Evolutionary conservation across 1,139 yeast genomes (phyloP).

Genomic region (Yamadazyma kanchanaburiensis): DNA sequence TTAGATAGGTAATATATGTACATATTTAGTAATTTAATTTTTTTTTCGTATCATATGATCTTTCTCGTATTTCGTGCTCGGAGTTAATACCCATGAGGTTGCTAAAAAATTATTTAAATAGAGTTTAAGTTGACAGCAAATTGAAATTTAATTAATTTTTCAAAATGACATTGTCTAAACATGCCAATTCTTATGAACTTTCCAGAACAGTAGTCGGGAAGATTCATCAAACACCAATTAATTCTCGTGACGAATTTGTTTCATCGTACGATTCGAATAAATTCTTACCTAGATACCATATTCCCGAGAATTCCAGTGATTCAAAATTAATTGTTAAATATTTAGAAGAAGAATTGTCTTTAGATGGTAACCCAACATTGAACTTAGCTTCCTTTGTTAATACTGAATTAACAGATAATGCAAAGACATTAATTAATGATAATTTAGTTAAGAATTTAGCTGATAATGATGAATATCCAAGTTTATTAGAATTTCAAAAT

Average conservation of each 20-base stretch:
- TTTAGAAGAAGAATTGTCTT: conserved; percentile 67
- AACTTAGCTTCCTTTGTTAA: conserved; percentile 89
- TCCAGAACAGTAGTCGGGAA: conserved; percentile 28
- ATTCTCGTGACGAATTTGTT: conserved; percentile 27
- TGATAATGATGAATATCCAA: conserved; percentile 92
- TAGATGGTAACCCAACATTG: conserved; percentile 82
- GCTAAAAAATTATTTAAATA: too few relatives aligned
- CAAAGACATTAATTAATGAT: conserved; percentile 51
- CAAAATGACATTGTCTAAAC: conserved; percentile 40
- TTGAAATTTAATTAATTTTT: too few relatives aligned
- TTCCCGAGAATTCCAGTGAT: conserved; percentile 57
- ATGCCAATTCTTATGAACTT: conserved; percentile 35
- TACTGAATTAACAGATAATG: conserved; percentile 54
- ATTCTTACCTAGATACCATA: conserved; percentile 45
- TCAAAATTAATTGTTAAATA: conserved; percentile 56
- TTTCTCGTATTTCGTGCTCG: too few relatives aligned
- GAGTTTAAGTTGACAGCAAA: too few relatives aligned
- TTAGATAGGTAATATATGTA: conserved; percentile 20
- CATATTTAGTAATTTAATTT: too few relatives aligned
- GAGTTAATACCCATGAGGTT: too few relatives aligned
- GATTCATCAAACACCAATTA: conserved; percentile 21
- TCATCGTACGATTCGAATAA: conserved; percentile 31
- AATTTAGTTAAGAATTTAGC: conserved; percentile 86
- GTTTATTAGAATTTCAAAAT: conserved; percentile 72
- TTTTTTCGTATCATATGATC: too few relatives aligned